Evolutionary conservation across 2,329 filamentous ascomycete species (phyloP).

Genomic region (Rutstroemia sydowiana): DNA sequence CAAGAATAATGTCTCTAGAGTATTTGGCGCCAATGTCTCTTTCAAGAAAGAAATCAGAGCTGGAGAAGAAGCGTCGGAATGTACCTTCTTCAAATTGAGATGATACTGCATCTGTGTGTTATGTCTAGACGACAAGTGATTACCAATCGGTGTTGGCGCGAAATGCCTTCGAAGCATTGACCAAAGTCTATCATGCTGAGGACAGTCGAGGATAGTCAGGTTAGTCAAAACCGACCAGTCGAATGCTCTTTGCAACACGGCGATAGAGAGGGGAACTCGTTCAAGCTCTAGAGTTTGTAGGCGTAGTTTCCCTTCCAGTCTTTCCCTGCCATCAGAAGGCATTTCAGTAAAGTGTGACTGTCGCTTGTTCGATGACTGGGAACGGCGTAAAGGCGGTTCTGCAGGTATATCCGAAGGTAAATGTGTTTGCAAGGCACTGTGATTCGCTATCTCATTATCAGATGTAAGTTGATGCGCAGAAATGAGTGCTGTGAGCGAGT

Average conservation of each 20-base stretch:
- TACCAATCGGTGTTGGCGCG: constrained; percentile 34
- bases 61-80: constrained; percentile 65
- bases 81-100: constrained; percentile 64
- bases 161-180: constrained; percentile 60
- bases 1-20: constrained; percentile 70
- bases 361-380: constrained; percentile 19
- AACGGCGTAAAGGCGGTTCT: constrained; percentile 21
- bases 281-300: constrained; percentile 71
- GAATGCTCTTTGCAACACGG: constrained; percentile 61
- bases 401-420: constrained; percentile 3
- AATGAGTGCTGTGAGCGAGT: constrained; percentile 24
- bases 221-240: constrained; percentile 68
- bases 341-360: constrained; percentile 22
- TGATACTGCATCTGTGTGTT: constrained; percentile 44
- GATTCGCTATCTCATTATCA: neutral
- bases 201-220: constrained; percentile 67
- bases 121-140: constrained; percentile 25
- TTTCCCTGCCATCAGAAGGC: constrained; percentile 29
- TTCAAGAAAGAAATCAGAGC: constrained; percentile 67
- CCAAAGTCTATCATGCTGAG: constrained; percentile 69
- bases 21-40: constrained; percentile 70
- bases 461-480: constrained; percentile 20
- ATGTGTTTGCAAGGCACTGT: constrained; percentile 1
- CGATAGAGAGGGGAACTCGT: constrained; percentile 63
- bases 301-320: constrained; percentile 50